Conservation (phyloP, 163 green algal species). For the Trebouxia gelatinosa region DNA sequence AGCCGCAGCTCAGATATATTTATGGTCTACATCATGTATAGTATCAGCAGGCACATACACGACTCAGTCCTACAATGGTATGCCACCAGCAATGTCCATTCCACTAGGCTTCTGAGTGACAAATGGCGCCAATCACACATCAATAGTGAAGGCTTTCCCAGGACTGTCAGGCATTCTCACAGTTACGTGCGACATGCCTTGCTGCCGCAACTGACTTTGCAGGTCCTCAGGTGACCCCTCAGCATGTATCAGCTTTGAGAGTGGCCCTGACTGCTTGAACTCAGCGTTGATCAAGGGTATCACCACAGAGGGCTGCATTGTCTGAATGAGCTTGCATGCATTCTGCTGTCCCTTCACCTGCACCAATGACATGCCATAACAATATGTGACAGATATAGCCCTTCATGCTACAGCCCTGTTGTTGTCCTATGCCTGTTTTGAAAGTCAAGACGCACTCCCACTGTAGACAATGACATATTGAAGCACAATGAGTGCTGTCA, state of each 20-base stretch:
- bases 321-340: slow-evolving; percentile 46
- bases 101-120: too few relatives aligned
- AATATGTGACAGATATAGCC: background rate
- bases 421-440: background rate
- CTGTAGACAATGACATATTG: background rate
- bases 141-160: background rate
- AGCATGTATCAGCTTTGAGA: slow-evolving; percentile 37
- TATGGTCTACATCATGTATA: too few relatives aligned
- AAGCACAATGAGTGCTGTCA: background rate
- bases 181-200: slow-evolving; percentile 2
- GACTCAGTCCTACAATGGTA: too few relatives aligned
- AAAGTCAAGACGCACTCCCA: background rate
- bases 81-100: too few relatives aligned
- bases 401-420: background rate
- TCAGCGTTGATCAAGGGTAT: slow-evolving; percentile 59
- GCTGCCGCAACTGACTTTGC: slow-evolving; percentile 29
- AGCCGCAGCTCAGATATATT: too few relatives aligned
- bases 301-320: slow-evolving; percentile 54
- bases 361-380: background rate
- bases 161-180: slow-evolving; percentile 18
- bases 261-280: slow-evolving; percentile 17
- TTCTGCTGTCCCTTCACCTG: slow-evolving; percentile 59
- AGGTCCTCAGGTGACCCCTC: slow-evolving; percentile 36
- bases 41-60: too few relatives aligned
- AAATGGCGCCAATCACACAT: background rate